A percentile compares a stretch with the other conserved stretches of the same genome.
Conservation (phyloP, 2,329 filamentous ascomycete species). For the Talaromyces sp. region DNA sequence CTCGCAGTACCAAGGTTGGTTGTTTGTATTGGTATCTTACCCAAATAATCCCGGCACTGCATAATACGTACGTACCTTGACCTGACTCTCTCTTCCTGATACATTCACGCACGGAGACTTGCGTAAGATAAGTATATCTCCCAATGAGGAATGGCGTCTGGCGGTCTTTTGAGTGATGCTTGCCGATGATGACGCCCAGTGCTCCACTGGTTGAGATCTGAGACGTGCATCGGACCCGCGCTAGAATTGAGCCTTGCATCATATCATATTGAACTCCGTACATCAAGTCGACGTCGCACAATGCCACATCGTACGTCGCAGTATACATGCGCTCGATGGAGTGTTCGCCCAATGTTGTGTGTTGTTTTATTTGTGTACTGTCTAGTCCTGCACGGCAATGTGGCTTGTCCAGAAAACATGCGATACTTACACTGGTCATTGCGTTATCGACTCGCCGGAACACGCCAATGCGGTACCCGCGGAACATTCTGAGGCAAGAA, state of each 20-base stretch:
- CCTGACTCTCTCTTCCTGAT: not conserved
- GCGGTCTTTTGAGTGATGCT: not conserved
- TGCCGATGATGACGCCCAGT: constrained; percentile 3
- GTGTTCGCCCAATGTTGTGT: not conserved
- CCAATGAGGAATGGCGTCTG: not conserved
- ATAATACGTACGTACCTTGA: not conserved
- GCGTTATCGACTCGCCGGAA: constrained; percentile 7
- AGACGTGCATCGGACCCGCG: constrained; percentile 6
- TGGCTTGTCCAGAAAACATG: not conserved
- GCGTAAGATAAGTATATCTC: not conserved
- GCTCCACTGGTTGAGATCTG: constrained; percentile 10
- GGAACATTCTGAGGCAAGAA: constrained; percentile 6
- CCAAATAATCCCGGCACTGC: not conserved
- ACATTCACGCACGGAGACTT: not conserved
- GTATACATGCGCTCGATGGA: not conserved
- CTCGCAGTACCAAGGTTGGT: not conserved
- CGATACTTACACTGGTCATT: not conserved
- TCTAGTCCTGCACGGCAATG: not conserved
- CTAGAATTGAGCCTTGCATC: constrained; percentile 12
- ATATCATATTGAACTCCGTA: not conserved
- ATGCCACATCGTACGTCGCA: not conserved
- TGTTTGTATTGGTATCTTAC: not conserved
- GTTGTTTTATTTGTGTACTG: not conserved
- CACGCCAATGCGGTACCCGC: not conserved
- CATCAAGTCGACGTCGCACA: not conserved